phyloP scores from a whole-genome alignment of 805 yeast species.

The Lipomyces lipofer region DNA sequence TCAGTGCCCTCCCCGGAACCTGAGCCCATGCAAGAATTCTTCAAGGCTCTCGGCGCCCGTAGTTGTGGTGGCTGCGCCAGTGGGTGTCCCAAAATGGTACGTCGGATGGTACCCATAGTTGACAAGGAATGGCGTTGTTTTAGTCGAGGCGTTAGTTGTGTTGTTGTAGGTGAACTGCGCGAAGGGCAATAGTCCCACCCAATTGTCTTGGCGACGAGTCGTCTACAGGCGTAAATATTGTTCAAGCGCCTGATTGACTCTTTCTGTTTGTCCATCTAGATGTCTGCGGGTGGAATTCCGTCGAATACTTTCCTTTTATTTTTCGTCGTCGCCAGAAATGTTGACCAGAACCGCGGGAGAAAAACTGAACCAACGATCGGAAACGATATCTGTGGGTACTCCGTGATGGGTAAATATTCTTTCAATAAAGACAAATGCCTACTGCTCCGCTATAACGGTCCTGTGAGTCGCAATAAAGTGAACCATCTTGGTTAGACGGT shows the following conservation, averaged over 20 bases:
- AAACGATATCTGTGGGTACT: neutral
- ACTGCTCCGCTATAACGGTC: too few species aligned
- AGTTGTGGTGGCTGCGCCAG: neutral
- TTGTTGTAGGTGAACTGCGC: slow-evolving; percentile 3
- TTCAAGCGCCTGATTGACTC: too few species aligned
- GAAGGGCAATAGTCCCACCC: neutral
- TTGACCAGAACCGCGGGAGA: too few species aligned
- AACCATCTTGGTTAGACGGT: slow-evolving; percentile 30
- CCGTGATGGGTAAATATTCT: neutral
- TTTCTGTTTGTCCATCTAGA: too few species aligned
- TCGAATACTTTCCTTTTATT: too few species aligned
- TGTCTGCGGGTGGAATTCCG: too few species aligned
- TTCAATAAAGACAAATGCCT: neutral
- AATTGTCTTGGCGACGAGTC: too few species aligned
- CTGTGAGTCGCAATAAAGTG: slow-evolving; percentile 29
- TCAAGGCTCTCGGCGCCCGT: neutral
- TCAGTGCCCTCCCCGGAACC: neutral
- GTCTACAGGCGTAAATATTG: too few species aligned
- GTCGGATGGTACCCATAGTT: slow-evolving; percentile 9
- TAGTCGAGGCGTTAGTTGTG: neutral
- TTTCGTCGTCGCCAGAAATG: too few species aligned
- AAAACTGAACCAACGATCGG: too few species aligned
- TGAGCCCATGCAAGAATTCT: neutral
- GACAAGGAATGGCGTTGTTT: slow-evolving; percentile 3
- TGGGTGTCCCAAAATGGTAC: neutral